A percentile compares a stretch with the other conserved stretches of the same genome.
Evolutionary conservation across 371 early-diverging fungal genomes (phyloP).

Genomic region (Racocetra persica): DNA sequence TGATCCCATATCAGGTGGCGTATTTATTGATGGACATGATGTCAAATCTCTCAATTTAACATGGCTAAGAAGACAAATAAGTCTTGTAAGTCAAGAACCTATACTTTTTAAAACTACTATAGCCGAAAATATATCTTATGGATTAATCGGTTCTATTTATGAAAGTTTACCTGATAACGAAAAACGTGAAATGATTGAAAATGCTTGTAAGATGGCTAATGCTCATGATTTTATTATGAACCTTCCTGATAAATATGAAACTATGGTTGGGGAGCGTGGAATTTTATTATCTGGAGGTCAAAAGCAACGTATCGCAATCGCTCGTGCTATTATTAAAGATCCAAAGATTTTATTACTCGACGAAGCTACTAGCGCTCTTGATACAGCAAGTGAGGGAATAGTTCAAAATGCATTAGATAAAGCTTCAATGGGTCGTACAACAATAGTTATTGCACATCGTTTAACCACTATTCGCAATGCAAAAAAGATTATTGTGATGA

Average conservation of each 20-base stretch:
- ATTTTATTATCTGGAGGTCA: slow-evolving; percentile 64
- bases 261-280: slow-evolving; percentile 72
- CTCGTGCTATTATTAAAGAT: slow-evolving; percentile 82
- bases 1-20: slow-evolving; percentile 67
- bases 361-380: slow-evolving; percentile 80
- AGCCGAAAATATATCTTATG: slow-evolving; percentile 77
- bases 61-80: slow-evolving; percentile 79
- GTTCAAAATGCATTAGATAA: slow-evolving; percentile 83
- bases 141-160: slow-evolving; percentile 55
- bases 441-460: slow-evolving; percentile 93
- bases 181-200: slow-evolving; percentile 49
- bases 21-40: slow-evolving; percentile 76
- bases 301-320: slow-evolving; percentile 72
- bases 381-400: slow-evolving; percentile 81
- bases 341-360: slow-evolving; percentile 70
- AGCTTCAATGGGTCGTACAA: slow-evolving; percentile 81
- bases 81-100: slow-evolving; percentile 90
- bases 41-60: slow-evolving; percentile 72
- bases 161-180: slow-evolving; percentile 48
- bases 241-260: slow-evolving; percentile 79
- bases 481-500: slow-evolving; percentile 84
- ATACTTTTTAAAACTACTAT: slow-evolving; percentile 86
- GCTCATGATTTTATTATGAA: slow-evolving; percentile 77
- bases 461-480: slow-evolving; percentile 83
- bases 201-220: slow-evolving; percentile 72